These are phyloP conservation scores for Ceratobasidium sp. DNA, from an alignment of 1,284 basidiomycete species.

Conservation along the genomic window DNA sequence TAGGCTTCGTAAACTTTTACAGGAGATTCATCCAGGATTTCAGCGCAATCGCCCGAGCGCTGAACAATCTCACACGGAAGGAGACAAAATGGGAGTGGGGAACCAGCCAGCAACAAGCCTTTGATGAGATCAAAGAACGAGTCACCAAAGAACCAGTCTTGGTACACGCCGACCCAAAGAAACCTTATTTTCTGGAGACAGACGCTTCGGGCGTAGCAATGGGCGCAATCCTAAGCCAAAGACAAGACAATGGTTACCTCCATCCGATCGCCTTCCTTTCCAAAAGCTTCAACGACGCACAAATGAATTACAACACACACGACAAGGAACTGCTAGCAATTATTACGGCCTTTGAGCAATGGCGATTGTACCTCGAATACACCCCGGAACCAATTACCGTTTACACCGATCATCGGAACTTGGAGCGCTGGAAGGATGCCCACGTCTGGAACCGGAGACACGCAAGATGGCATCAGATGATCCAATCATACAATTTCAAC, in stretches of 20 bases:
- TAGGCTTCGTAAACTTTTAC: constrained; percentile 55
- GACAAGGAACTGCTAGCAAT: constrained; percentile 24
- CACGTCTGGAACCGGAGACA: constrained; percentile 31
- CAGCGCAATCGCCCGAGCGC: constrained; percentile 48
- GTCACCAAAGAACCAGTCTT: neutral
- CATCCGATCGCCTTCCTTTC: constrained; percentile 15
- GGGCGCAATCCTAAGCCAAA: constrained; percentile 44
- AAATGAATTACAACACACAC: constrained; percentile 4
- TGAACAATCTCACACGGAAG: constrained; percentile 47
- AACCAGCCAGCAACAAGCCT: neutral
- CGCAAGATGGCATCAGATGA: no score
- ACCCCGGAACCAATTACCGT: constrained; percentile 41
- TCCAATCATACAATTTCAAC: neutral
- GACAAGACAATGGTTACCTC: constrained; percentile 14
- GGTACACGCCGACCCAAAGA: neutral
- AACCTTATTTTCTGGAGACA: constrained; percentile 4
- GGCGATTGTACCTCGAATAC: constrained; percentile 50
- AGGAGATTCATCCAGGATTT: constrained; percentile 51
- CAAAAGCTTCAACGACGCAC: constrained; percentile 42
- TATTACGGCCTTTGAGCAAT: constrained; percentile 51
- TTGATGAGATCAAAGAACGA: neutral
- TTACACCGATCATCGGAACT: constrained; percentile 48
- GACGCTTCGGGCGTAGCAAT: neutral
- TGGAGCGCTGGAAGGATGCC: constrained; percentile 48
- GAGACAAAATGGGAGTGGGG: neutral